Evolutionary conservation across 2,329 filamentous ascomycete genomes (phyloP).

Genomic region (Aureobasidium musti): DNA sequence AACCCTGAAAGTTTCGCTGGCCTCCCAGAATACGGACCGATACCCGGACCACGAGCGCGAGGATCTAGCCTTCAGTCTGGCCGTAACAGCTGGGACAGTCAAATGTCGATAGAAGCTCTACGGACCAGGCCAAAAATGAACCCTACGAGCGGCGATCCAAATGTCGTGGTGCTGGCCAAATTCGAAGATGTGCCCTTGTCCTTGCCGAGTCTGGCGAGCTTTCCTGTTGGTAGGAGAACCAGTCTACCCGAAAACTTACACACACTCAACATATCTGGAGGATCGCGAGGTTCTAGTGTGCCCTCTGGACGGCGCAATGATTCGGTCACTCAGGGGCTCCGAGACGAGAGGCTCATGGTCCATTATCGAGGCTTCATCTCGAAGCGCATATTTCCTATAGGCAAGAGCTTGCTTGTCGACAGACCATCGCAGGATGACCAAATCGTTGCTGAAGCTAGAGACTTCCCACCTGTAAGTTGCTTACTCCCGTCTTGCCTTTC

Average conservation of each 20-base stretch:
- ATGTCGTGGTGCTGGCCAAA: constrained; percentile 53
- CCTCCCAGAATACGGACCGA: constrained; percentile 52
- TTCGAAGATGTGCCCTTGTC: constrained; percentile 50
- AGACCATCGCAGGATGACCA: constrained; percentile 24
- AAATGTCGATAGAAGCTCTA: constrained; percentile 29
- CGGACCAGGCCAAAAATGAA: constrained; percentile 31
- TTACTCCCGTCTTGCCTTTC: background rate
- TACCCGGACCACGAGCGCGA: background rate
- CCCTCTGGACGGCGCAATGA: constrained; percentile 19
- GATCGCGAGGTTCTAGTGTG: constrained; percentile 9
- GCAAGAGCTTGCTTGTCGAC: constrained; percentile 22
- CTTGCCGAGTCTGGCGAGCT: constrained; percentile 27
- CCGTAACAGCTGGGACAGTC: constrained; percentile 13
- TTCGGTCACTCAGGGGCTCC: constrained; percentile 20
- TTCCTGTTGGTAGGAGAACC: constrained; percentile 27
- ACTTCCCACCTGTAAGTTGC: constrained; percentile 54
- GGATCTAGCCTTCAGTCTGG: background rate
- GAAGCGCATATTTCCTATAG: constrained; percentile 30
- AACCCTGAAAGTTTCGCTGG: constrained; percentile 57
- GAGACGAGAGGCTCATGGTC: constrained; percentile 31
- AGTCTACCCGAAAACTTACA: constrained; percentile 30
- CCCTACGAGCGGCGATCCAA: constrained; percentile 44
- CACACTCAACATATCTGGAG: constrained; percentile 26
- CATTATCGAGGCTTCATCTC: constrained; percentile 32
- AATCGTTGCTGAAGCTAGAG: constrained; percentile 45